A percentile compares a stretch with the other conserved stretches of the same genome.
These are phyloP conservation scores for Trichoderma harzianum DNA, from an alignment of 2,329 filamentous ascomycete genomes.

Conservation along the genomic window DNA sequence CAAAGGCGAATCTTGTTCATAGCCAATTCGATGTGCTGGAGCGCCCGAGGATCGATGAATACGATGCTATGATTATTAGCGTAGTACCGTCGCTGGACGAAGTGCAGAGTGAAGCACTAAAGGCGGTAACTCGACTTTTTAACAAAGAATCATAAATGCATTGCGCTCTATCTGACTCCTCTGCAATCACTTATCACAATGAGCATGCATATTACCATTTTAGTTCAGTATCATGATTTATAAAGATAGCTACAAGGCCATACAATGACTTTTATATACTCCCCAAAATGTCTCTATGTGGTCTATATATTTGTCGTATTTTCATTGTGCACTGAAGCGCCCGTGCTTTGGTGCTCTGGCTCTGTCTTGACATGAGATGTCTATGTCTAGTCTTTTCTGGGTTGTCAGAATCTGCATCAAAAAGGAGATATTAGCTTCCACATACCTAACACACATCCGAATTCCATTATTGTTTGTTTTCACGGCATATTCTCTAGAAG, in stretches of 20 bases:
- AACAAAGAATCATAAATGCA: neutral
- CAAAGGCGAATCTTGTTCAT: conserved; percentile 4
- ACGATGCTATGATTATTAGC: conserved; percentile 1
- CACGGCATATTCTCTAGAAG: neutral
- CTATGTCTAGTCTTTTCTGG: neutral
- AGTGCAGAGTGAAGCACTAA: conserved; percentile 23
- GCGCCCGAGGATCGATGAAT: neutral
- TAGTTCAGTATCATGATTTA: neutral
- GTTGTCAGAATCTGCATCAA: neutral
- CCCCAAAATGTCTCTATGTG: neutral
- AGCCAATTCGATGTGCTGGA: neutral
- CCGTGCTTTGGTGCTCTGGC: neutral
- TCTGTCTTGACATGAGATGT: neutral
- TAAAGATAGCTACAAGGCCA: neutral
- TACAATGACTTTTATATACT: too few relatives aligned
- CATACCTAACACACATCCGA: neutral
- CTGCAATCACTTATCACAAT: neutral
- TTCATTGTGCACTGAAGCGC: neutral
- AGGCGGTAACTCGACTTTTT: neutral
- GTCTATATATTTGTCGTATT: neutral
- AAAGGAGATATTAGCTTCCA: neutral
- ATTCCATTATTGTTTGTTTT: neutral
- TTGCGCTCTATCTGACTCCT: neutral
- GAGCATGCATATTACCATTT: neutral
- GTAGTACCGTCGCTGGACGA: neutral